Evolutionary conservation across 2,329 filamentous ascomycete genomes (phyloP), one percentile per base, ranked within the genome.

Genomic region (Incumbomyces lentus): DNA sequence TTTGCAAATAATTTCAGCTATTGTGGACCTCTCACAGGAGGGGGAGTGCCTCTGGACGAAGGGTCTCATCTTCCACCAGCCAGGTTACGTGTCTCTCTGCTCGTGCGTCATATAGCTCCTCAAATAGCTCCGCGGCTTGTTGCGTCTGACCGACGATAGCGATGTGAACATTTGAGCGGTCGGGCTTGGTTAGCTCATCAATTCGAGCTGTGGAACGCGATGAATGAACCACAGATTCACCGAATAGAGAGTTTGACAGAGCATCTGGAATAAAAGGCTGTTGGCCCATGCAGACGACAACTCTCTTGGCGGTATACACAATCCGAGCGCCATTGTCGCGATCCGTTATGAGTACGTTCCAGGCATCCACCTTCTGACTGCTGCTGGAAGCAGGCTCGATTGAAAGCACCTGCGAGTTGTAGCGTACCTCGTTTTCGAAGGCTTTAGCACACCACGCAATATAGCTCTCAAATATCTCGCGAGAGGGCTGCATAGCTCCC

Each of bases 101-200:
- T 16, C 46, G 39, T 8, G 49, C 48, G 6, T 42, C 43, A 35
- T 55, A 52, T 13, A 55, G 37, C 17, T 49, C 34, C 11, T 45
- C 36, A 33, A 54, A 54, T 6, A 47, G 37, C 32, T 55, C 53
- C 4, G 50, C 53, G 13, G 53, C 53, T 10, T 34, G 40, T 38
- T 52, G 48, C 14, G 50, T 50, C 17, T 55, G 47, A 16, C 53
- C 53, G 22, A 55, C 31, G 18, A 55, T 45, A 12, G 52, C 53
- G 26, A 55, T 46, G 3, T 38, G 43, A 30, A 22, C 26, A 18
- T 16, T 40, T 29, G 44, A 33, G 17, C 18, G 14, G 16, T 33
- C 26, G 12, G 40, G 40, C 5, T 19, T 14, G 10, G 40, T 43
- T 6, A 43, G 31, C 14, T 43, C 26, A 8, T 7, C 12, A 26